Conservation (phyloP, 2,329 filamentous ascomycete species). For the Cercospora zeae-maydis region DNA sequence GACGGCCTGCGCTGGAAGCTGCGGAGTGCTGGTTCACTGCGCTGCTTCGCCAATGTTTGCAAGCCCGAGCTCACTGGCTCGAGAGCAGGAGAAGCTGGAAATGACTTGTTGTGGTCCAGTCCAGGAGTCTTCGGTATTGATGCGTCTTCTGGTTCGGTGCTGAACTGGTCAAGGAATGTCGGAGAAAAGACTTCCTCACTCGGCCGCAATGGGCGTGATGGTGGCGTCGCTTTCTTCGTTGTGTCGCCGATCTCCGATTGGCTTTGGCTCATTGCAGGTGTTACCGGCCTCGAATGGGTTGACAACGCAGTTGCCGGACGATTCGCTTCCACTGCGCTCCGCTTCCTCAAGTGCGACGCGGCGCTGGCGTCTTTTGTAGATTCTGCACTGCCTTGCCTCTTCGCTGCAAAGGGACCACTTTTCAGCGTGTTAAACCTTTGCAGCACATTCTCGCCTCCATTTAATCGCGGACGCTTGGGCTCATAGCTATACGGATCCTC, state of each 20-base stretch:
- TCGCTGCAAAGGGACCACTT: slow-evolving; percentile 58
- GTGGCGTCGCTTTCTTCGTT: slow-evolving; percentile 27
- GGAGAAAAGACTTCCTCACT: slow-evolving; percentile 31
- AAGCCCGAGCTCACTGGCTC: slow-evolving; percentile 1
- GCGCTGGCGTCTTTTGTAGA: slow-evolving; percentile 7
- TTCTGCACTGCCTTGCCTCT: slow-evolving; percentile 21
- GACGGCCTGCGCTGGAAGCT: slow-evolving; percentile 17
- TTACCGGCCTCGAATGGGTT: slow-evolving; percentile 14
- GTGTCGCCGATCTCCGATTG: slow-evolving; percentile 1
- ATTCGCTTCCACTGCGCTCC: slow-evolving; percentile 17
- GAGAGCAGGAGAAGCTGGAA: slow-evolving; percentile 8
- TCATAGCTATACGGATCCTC: slow-evolving; percentile 29
- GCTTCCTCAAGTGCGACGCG: slow-evolving; percentile 15
- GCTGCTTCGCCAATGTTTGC: slow-evolving; percentile 14
- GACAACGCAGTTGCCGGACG: slow-evolving; percentile 17
- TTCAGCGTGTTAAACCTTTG: slow-evolving; percentile 60
- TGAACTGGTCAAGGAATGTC: slow-evolving; percentile 29
- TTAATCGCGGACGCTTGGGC: slow-evolving; percentile 43
- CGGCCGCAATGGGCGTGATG: slow-evolving; percentile 32
- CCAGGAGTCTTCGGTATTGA: background rate
- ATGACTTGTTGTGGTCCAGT: slow-evolving; percentile 20
- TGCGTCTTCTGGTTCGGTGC: slow-evolving; percentile 26
- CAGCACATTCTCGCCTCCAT: slow-evolving; percentile 45
- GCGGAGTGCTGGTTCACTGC: slow-evolving; percentile 25
- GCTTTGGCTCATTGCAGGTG: background rate